A percentile compares a stretch with the other conserved stretches of the same genome.
Evolutionary conservation across 768 basidiomycete species (phyloP).

Genomic region (Leucocoprinus sp.): DNA sequence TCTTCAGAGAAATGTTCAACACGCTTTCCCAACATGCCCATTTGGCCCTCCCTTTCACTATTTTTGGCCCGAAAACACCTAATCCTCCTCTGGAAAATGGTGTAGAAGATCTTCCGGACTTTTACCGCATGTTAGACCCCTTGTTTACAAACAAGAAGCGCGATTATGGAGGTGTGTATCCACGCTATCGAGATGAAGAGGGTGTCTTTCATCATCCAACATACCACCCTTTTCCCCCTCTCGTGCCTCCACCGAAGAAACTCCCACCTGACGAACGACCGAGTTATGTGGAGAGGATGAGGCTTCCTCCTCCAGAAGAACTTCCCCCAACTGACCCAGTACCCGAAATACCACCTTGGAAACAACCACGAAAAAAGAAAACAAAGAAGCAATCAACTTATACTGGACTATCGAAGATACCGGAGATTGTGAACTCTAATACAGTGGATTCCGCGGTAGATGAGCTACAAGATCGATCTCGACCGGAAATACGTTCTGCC

Average conservation of each 20-base stretch:
- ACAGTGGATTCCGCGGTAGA: neutral
- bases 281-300: neutral
- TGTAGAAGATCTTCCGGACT: neutral
- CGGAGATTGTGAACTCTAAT: neutral
- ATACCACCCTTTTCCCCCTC: neutral
- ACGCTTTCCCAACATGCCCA: neutral
- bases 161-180: neutral
- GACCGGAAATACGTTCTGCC: neutral
- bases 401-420: too few species aligned
- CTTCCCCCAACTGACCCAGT: neutral
- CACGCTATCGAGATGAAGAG: neutral
- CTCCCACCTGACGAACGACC: neutral
- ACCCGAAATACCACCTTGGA: neutral
- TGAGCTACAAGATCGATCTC: neutral
- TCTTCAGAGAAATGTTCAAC: neutral
- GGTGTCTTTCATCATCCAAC: neutral
- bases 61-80: neutral
- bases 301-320: neutral
- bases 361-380: neutral
- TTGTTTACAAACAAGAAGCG: neutral
- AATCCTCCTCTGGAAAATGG: neutral
- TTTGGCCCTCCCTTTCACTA: neutral
- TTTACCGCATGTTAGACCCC: neutral
- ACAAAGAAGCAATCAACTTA: neutral
- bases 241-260: neutral